Percentiles rank a stretch among this genome's conserved stretches.
Evolutionary conservation across 2,329 filamentous ascomycete species (phyloP).

Genomic region (Teratosphaeria viscida): DNA sequence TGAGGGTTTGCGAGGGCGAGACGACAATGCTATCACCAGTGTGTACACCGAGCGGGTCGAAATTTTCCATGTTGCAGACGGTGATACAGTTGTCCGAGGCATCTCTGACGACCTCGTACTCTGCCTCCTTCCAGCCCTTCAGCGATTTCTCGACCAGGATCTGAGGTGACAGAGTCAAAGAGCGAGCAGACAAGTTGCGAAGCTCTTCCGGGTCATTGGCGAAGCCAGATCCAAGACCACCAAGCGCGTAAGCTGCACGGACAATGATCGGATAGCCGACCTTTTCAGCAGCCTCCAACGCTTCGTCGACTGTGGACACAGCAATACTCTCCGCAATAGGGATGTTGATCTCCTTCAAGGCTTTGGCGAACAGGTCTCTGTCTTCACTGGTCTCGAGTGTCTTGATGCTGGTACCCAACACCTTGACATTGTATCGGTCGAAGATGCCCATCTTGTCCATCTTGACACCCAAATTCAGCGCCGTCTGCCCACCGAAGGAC

Average conservation of each 20-base stretch:
- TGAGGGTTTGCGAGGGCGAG: constrained; percentile 90
- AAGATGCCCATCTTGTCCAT: constrained; percentile 96
- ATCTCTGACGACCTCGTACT: constrained; percentile 96
- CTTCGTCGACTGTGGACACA: constrained; percentile 82
- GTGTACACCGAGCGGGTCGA: constrained; percentile 93
- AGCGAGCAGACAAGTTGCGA: constrained; percentile 83
- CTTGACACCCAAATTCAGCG: constrained; percentile 89
- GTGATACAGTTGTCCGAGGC: constrained; percentile 98
- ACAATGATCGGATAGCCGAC: constrained; percentile 98
- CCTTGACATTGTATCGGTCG: constrained; percentile 88
- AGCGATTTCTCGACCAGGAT: constrained; percentile 97
- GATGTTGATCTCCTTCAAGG: constrained; percentile 92
- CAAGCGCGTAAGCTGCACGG: constrained; percentile 89
- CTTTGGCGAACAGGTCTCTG: constrained; percentile 89
- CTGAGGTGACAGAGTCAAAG: constrained; percentile 85
- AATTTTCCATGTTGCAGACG: constrained; percentile 98
- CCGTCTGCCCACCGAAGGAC: constrained; percentile 94
- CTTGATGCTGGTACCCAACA: constrained; percentile 87
- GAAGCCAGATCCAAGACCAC: constrained; percentile 92
- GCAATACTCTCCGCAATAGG: constrained; percentile 95
- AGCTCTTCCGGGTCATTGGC: constrained; percentile 90
- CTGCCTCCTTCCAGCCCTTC: constrained; percentile 98
- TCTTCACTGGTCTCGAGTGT: constrained; percentile 93
- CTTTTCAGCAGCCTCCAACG: constrained; percentile 71
- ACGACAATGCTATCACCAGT: constrained; percentile 98